These are phyloP conservation scores for Leishmania aethiopica DNA, from an alignment of 208 protist genomes.

Conservation along the genomic window DNA sequence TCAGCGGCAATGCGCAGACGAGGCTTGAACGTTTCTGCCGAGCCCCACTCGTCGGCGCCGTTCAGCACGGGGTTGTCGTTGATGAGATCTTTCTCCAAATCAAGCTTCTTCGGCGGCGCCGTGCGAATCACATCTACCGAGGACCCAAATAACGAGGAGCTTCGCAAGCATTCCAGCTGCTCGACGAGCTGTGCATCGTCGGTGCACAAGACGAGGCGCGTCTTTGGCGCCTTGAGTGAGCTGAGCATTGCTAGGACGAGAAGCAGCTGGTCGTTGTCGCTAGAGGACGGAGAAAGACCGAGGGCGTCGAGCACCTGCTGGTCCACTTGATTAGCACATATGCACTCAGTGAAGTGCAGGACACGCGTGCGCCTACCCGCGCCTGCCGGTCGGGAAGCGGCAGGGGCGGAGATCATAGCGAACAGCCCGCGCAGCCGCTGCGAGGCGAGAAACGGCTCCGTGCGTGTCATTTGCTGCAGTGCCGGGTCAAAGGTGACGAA, in stretches of 20 bases:
- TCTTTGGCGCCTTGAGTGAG: conserved; percentile 26
- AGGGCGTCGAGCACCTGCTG: conserved; percentile 7
- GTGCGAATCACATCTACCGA: conserved; percentile 58
- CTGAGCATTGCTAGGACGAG: conserved; percentile 74
- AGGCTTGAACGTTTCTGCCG: neutral
- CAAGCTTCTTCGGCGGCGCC: conserved; percentile 42
- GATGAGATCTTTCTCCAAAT: conserved; percentile 48
- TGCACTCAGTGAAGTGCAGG: conserved; percentile 84
- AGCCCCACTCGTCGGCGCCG: neutral
- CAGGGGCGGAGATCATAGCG: conserved; percentile 31
- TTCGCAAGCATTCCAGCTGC: conserved; percentile 7
- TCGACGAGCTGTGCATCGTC: conserved; percentile 58
- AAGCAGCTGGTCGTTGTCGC: conserved; percentile 77
- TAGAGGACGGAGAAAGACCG: conserved; percentile 32
- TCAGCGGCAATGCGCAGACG: conserved; percentile 13
- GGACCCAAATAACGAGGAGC: conserved; percentile 38
- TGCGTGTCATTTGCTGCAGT: conserved; percentile 48
- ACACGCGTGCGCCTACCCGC: conserved; percentile 31
- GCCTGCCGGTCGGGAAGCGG: neutral
- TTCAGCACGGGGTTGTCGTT: conserved; percentile 65
- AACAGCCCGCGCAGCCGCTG: conserved; percentile 69
- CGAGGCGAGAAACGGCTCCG: conserved; percentile 66
- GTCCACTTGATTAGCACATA: conserved; percentile 50
- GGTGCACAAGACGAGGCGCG: conserved; percentile 67
- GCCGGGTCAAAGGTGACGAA: conserved; percentile 68